Conservation (phyloP, 108 stramenopile species). For the Cylindrotheca closterium region DNA sequence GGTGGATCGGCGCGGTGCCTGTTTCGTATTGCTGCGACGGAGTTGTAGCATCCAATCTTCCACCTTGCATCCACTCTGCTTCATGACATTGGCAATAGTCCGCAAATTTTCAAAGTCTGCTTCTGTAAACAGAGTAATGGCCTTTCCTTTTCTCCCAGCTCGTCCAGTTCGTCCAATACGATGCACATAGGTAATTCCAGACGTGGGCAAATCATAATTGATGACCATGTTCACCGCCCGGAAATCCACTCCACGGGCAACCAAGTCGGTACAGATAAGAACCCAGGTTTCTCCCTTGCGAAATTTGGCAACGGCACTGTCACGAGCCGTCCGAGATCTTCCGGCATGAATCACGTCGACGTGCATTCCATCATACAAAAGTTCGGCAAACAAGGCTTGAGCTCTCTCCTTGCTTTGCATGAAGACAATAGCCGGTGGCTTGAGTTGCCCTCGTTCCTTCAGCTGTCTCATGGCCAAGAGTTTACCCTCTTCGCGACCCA, state of each 20-base stretch:
- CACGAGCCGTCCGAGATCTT: slow-evolving; percentile 82
- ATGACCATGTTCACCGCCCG: slow-evolving; percentile 96
- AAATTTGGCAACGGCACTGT: slow-evolving; percentile 89
- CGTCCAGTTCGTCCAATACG: slow-evolving; percentile 96
- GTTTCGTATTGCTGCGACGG: slow-evolving; percentile 30
- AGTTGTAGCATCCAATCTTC: slow-evolving; percentile 92
- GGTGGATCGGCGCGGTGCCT: slow-evolving; percentile 23
- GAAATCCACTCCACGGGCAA: slow-evolving; percentile 97
- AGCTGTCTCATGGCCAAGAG: slow-evolving; percentile 92
- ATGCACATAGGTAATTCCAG: slow-evolving; percentile 93
- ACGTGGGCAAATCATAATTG: slow-evolving; percentile 95
- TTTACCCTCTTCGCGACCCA: slow-evolving; percentile 97
- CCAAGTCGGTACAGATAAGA: slow-evolving; percentile 97
- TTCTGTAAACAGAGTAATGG: slow-evolving; percentile 97
- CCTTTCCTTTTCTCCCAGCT: slow-evolving; percentile 90
- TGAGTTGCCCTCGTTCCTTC: slow-evolving; percentile 59
- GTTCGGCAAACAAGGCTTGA: slow-evolving; percentile 90
- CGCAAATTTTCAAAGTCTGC: slow-evolving; percentile 83
- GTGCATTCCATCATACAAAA: slow-evolving; percentile 91
- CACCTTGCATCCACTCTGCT: slow-evolving; percentile 88
- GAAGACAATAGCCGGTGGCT: slow-evolving; percentile 90
- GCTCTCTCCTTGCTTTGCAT: slow-evolving; percentile 95
- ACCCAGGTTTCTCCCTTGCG: slow-evolving; percentile 97
- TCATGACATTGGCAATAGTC: slow-evolving; percentile 95
- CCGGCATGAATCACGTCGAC: slow-evolving; percentile 96